Base-by-base conservation (phyloP, 768 basidiomycete species). In the Strobilomyces confusus region DNA sequence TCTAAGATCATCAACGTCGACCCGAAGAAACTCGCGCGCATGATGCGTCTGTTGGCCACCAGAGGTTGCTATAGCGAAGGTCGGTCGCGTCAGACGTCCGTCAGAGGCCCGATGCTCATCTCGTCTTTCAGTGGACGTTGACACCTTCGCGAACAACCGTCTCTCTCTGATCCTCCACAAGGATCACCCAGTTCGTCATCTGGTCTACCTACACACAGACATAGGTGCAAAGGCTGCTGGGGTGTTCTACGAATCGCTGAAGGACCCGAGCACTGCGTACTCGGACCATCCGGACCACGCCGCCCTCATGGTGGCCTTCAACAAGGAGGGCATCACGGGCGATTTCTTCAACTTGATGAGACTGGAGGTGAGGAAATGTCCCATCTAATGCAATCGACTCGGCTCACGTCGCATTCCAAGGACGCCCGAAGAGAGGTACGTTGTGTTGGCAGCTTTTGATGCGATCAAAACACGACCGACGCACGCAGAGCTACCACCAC, bases 71-170 rank as follows among this genome's bases (percentile, higher is more conserved):
- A 67, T 54, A 58, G n/a, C n/a, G n/a, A n/a, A n/a, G n/a, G n/a
- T n/a, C n/a, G n/a, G n/a, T n/a, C n/a, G n/a, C n/a, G n/a, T n/a
- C n/a, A n/a, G n/a, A n/a, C n/a, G n/a, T n/a, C n/a, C n/a, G n/a
- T 32, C 30, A 47, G 26, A 38, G 42, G 47, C 20, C 11, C 0
- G 11, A 26, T n/a, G 15, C 43, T 51, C 14, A 53, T 26, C 30
- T 9, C 0, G n/a, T 13, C 7, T 20, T 41, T 36, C 46, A 74
- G 72, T 73, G 25, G 52, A 63, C 14, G 53, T 47, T 5, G 60
- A 70, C 30, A 63, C 64, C 0, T 75, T 72, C 47, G 58, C 69
- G 19, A 73, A n/a, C n/a, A n/a, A n/a, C n/a, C n/a, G n/a, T n/a
- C n/a, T 75, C 8, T 72, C 71, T 20, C 40, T 67, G 9, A 59